A percentile compares a stretch with the other conserved stretches of the same genome.
Conservation (phyloP, 306 rosid genomes). For the Malus asiatica region DNA sequence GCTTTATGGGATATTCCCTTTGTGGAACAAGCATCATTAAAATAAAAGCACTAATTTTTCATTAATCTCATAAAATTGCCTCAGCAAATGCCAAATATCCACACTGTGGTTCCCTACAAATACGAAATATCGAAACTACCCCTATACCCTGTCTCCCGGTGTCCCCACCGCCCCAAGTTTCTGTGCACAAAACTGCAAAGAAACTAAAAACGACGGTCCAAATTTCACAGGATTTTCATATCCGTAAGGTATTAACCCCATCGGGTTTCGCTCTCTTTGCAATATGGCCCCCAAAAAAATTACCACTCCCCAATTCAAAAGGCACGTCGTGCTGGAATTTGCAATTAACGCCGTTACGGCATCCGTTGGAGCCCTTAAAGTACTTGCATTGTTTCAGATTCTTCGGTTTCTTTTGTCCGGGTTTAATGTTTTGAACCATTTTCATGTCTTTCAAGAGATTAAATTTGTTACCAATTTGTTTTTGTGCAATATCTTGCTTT, state of each 20-base stretch:
- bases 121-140: neutral
- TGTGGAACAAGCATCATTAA: neutral
- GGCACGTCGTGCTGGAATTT: conserved; percentile 44
- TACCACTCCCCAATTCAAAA: conserved; percentile 17
- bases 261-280: conserved; percentile 49
- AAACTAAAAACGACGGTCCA: neutral
- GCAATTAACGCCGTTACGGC: conserved; percentile 58
- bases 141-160: neutral
- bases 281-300: conserved; percentile 18
- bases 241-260: conserved; percentile 26
- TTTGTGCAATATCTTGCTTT: conserved; percentile 20
- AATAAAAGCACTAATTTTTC: neutral
- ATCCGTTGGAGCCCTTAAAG: conserved; percentile 57
- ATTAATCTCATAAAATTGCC: neutral
- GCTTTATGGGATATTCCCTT: too few species aligned
- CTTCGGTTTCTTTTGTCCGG: conserved; percentile 37
- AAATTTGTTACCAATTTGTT: conserved; percentile 30
- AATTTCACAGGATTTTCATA: neutral
- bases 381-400: conserved; percentile 48
- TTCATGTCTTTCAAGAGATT: conserved; percentile 33
- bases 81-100: too few species aligned
- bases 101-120: too few species aligned
- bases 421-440: conserved; percentile 26
- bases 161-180: neutral
- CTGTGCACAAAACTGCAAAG: neutral